Percentiles rank a stretch among this genome's conserved stretches.
These are phyloP conservation scores for Talaromyces verruculosus DNA, from an alignment of 2,329 filamentous ascomycete genomes.

Conservation along the genomic window DNA sequence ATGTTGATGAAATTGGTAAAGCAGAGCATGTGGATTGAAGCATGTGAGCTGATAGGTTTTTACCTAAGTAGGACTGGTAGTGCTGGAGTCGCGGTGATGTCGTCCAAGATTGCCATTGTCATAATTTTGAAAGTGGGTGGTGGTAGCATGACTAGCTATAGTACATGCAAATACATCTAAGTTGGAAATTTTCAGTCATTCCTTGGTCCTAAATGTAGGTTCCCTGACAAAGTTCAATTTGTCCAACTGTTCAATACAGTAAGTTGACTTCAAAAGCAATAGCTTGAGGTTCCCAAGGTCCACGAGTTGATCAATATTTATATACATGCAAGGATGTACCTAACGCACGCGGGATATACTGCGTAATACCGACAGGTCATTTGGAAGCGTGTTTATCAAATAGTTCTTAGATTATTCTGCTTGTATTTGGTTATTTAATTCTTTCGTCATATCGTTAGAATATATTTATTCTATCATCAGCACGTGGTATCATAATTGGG, in stretches of 20 bases:
- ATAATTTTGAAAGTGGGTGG: neutral
- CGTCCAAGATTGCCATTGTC: neutral
- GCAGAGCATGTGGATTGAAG: neutral
- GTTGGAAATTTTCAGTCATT: neutral
- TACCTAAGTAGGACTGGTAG: neutral
- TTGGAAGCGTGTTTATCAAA: neutral
- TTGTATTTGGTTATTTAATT: neutral
- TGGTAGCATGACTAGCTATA: neutral
- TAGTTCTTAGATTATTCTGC: neutral
- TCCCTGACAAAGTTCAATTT: neutral
- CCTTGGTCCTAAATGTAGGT: neutral
- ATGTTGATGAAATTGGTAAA: neutral
- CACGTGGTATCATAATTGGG: neutral
- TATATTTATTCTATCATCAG: neutral
- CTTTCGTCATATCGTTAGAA: neutral
- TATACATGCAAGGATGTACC: neutral
- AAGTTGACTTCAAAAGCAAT: too few relatives aligned
- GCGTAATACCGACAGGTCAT: neutral
- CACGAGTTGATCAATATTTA: neutral
- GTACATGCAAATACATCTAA: neutral
- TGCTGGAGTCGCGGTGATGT: neutral
- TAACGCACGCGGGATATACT: neutral
- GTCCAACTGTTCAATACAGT: too few relatives aligned
- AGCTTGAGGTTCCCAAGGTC: neutral
- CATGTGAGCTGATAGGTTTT: neutral